Conservation (phyloP, 495 filamentous ascomycete genomes). For the Neurospora sp. region DNA sequence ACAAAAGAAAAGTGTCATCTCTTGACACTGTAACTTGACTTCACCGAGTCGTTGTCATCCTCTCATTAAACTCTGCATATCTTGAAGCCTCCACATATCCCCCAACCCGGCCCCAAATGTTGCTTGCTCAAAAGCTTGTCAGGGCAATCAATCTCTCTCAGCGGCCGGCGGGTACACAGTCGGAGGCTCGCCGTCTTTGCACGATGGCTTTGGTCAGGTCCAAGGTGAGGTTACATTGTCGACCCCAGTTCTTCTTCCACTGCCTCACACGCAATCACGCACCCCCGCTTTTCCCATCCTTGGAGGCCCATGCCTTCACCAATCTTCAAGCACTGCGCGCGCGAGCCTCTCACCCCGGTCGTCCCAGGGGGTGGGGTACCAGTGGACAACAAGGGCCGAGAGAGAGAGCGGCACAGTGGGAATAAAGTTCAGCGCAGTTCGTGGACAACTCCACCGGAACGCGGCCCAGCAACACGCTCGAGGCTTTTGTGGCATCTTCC, state of each 20-base stretch:
- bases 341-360: conserved; percentile 13
- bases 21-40: background rate
- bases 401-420: conserved; percentile 11
- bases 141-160: background rate
- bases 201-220: background rate
- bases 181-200: background rate
- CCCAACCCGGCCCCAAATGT: background rate
- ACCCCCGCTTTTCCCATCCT: conserved; percentile 26
- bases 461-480: background rate
- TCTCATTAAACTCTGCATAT: background rate
- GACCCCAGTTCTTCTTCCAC: background rate
- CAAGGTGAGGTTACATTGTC: background rate
- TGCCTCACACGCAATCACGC: conserved; percentile 23
- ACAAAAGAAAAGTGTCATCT: background rate
- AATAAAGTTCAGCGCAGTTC: conserved; percentile 2
- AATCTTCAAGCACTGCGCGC: conserved; percentile 13
- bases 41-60: background rate
- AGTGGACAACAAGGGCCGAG: background rate
- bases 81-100: background rate
- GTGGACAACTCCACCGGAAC: conserved; percentile 4
- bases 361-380: conserved; percentile 7
- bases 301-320: conserved; percentile 12
- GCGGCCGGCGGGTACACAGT: background rate
- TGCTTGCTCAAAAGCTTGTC: background rate
- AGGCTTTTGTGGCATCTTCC: conserved; percentile 1